Conservation (phyloP, 163 green algal species). For the Chlamydomonas reinhardtii region DNA sequence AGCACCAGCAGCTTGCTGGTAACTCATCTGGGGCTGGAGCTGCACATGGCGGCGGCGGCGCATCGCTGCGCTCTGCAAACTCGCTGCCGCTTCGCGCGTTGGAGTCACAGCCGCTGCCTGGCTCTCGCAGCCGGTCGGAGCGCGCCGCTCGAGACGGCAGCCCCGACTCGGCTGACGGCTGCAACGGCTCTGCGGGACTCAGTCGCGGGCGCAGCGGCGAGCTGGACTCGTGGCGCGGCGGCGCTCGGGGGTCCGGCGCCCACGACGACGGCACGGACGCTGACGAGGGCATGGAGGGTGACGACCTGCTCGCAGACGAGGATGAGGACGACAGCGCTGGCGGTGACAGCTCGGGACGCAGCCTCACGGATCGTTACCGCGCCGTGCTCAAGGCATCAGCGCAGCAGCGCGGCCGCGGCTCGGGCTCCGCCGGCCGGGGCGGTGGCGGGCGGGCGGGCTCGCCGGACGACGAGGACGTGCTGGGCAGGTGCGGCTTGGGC, state of each 20-base stretch:
- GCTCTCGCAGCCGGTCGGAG: background rate
- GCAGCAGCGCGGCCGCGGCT: background rate
- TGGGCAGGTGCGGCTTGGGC: background rate
- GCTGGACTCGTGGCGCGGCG: no score
- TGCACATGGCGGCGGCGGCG: no score
- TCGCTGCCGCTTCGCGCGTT: background rate
- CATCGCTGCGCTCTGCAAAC: background rate
- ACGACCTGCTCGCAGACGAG: background rate
- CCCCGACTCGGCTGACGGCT: background rate
- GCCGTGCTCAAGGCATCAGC: slow-evolving; percentile 38
- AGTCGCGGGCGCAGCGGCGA: background rate
- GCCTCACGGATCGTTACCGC: slow-evolving; percentile 39
- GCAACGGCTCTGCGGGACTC: background rate
- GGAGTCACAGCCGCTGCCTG: background rate
- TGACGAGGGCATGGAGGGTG: background rate
- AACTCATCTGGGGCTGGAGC: no score
- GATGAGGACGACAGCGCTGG: slow-evolving; percentile 23
- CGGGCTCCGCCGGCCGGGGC: background rate
- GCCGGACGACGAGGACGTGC: slow-evolving; percentile 3
- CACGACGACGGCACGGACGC: no score
- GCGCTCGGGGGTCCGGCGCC: no score
- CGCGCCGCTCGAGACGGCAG: background rate
- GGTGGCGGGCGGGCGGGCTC: background rate
- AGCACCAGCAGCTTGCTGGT: no score
- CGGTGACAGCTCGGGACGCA: slow-evolving; percentile 18